Evolutionary conservation across 352 stramenopile genomes (phyloP), one percentile per base, ranked within the genome.

Genomic region (Pythium insidiosum): DNA sequence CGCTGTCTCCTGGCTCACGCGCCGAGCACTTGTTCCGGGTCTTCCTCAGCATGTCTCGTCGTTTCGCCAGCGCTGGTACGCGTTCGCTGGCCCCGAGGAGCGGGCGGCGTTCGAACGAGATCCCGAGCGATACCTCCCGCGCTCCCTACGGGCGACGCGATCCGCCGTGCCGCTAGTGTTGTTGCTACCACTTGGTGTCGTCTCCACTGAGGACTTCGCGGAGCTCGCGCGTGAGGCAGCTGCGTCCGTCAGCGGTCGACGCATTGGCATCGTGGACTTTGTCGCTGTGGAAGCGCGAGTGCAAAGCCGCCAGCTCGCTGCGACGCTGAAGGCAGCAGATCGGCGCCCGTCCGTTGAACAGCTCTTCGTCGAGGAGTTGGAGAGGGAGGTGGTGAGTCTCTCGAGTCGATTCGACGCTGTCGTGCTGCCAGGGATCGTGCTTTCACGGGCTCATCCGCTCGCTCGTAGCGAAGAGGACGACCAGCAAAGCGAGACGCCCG

Each of bases 131-230:
- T 87, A 73, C 43, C 38, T 88, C 1, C 67, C 73, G 0, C 36
- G 38, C 4, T 20, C 40, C 0, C 39, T 55, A 7, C 24, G 39
- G 4, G 46, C 59, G 9, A 86, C 69, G 0, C 21, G 47, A 9
- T 43, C 37, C 2, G 41, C 77, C 6, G 50, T 80, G 0, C 72
- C 73, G 4, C 56, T 61, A 4, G 43, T 87, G 1, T 41, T 82
- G 41, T 25, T 89, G 18, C 43, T 89, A 13, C 73, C 73, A 6
- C 68, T 81, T 15, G 68, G 68, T 22, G 73, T 72, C 0, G 50
- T 51, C n/a, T n/a, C n/a, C n/a, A n/a, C n/a, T n/a, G n/a, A n/a
- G 12, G 58, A 61, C 13, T 20, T 50, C 3, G 12, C 36, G n/a
- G 22, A 20, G 23, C 38, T 66, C 20, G 52, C 47, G 1, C 29